phyloP scores from a whole-genome alignment of 495 filamentous ascomycete species.

The Penicillium malachiteum region DNA sequence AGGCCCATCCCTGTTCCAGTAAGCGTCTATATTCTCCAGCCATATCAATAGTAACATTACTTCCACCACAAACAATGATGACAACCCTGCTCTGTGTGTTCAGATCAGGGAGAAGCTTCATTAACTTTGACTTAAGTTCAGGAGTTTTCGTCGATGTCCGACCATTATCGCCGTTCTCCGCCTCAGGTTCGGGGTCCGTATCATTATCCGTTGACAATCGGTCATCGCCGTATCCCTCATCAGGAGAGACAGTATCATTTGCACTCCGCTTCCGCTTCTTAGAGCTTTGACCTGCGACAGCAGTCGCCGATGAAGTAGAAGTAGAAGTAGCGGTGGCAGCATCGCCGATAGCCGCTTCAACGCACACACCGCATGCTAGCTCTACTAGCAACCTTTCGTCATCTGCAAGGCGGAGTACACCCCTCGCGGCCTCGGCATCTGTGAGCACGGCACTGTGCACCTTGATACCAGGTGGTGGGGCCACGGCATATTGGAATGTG shows the following conservation, averaged over 20 bases:
- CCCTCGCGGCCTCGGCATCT: conserved; percentile 79
- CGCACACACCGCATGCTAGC: conserved; percentile 75
- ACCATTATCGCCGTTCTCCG: conserved; percentile 8
- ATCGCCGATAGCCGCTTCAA: conserved; percentile 56
- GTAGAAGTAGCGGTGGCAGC: conserved; percentile 17
- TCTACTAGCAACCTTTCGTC: conserved; percentile 81
- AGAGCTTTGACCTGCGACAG: conserved; percentile 15
- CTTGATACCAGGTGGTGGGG: conserved; percentile 39
- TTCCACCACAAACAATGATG: conserved; percentile 83
- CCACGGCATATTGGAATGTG: conserved; percentile 62
- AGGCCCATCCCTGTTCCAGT: conserved; percentile 42
- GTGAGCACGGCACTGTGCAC: conserved; percentile 69
- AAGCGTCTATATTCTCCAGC: conserved; percentile 60
- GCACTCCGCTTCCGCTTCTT: conserved; percentile 40
- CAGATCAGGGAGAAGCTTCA: conserved; percentile 58
- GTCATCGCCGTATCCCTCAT: conserved; percentile 46
- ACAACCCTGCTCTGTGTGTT: conserved; percentile 68
- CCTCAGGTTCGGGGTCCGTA: conserved; percentile 26
- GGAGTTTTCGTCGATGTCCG: conserved; percentile 9
- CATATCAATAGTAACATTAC: conserved; percentile 67
- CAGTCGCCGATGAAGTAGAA: conserved; percentile 14
- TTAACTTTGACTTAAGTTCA: conserved; percentile 50
- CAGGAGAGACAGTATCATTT: conserved; percentile 14
- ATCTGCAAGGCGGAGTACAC: conserved; percentile 72
- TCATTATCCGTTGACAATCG: conserved; percentile 35